These are phyloP conservation scores for Lagerstroemia speciosa DNA, from an alignment of 345 rosid genomes.

Conservation along the genomic window DNA sequence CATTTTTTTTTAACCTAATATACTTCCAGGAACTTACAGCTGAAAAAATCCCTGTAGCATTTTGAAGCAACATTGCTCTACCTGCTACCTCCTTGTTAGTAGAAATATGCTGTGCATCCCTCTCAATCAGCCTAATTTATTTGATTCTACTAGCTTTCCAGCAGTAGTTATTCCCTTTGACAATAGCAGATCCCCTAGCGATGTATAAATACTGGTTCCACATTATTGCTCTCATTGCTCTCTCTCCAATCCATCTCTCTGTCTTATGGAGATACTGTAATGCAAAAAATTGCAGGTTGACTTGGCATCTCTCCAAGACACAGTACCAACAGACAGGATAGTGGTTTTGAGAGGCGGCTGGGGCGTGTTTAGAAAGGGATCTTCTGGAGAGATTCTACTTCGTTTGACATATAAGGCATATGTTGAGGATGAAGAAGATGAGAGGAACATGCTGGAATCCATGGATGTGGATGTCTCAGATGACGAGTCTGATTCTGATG, in stretches of 20 bases:
- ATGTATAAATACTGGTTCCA: too few species aligned
- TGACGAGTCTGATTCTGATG: constrained; percentile 75
- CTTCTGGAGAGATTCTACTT: constrained; percentile 77
- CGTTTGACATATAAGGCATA: constrained; percentile 93
- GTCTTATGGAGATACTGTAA: neutral
- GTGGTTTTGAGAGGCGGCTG: constrained; percentile 67
- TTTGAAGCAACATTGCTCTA: too few species aligned
- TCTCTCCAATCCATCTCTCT: neutral
- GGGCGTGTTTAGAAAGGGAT: constrained; percentile 64
- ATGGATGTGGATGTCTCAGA: constrained; percentile 47
- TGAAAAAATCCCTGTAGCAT: too few species aligned
- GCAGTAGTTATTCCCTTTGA: too few species aligned
- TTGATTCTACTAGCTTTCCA: too few species aligned
- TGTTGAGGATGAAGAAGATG: constrained; percentile 98
- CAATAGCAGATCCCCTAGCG: too few species aligned
- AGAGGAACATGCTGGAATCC: constrained; percentile 34
- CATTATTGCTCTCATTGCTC: neutral
- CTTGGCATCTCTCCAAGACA: constrained; percentile 72
- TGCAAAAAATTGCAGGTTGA: constrained; percentile 45
- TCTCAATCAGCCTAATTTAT: too few species aligned
- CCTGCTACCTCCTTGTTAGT: too few species aligned
- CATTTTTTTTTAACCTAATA: too few species aligned
- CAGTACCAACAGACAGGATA: constrained; percentile 84
- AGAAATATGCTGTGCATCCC: too few species aligned
- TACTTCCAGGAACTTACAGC: too few species aligned